phyloP scores from a whole-genome alignment of 2,329 filamentous ascomycete genomes.

The Alternaria triticina region DNA sequence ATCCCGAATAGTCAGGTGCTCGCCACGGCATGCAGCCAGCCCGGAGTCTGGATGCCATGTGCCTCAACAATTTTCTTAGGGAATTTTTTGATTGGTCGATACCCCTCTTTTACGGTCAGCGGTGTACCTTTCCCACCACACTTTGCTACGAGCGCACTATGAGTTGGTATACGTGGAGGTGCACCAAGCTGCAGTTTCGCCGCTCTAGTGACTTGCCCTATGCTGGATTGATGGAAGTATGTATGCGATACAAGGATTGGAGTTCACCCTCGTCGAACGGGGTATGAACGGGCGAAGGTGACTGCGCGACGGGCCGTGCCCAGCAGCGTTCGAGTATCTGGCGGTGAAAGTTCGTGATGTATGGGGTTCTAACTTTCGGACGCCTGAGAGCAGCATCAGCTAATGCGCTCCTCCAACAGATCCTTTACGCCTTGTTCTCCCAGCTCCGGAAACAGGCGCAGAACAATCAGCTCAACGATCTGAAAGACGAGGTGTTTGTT shows the following conservation, averaged over 20 bases:
- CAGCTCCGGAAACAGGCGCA: constrained; percentile 84
- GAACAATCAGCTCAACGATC: constrained; percentile 80
- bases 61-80: constrained; percentile 33
- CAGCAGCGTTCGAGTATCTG: constrained; percentile 14
- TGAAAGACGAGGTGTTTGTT: constrained; percentile 92
- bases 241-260: constrained; percentile 6
- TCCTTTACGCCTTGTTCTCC: constrained; percentile 73
- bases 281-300: constrained; percentile 7
- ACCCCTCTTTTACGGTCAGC: constrained; percentile 36
- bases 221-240: constrained; percentile 3
- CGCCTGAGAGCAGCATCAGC: constrained; percentile 17
- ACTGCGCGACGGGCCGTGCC: constrained; percentile 15
- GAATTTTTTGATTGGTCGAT: constrained; percentile 34
- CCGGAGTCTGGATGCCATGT: constrained; percentile 31
- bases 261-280: background rate
- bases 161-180: constrained; percentile 34
- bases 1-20: constrained; percentile 40
- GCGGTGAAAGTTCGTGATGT: constrained; percentile 29
- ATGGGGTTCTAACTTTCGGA: constrained; percentile 19
- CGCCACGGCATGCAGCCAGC: constrained; percentile 32
- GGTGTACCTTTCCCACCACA: constrained; percentile 34
- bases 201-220: background rate
- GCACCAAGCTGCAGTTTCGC: constrained; percentile 7
- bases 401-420: constrained; percentile 74
- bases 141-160: constrained; percentile 30